Base-by-base conservation (phyloP, 1,284 basidiomycete genomes). In the Heterobasidion occidentale region DNA sequence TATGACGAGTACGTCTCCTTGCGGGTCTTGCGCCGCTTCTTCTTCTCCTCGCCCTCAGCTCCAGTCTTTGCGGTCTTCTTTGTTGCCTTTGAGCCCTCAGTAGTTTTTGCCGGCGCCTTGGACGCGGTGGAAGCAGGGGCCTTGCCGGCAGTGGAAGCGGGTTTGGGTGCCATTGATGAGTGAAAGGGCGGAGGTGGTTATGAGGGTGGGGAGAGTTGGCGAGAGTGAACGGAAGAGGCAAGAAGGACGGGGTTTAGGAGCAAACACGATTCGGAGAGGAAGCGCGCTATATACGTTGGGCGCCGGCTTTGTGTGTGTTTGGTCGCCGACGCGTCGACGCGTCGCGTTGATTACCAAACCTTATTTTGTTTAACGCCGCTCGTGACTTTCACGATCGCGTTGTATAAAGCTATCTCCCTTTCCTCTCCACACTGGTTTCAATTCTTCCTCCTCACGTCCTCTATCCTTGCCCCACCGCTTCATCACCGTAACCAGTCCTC, bases 1-100 rank as follows among this genome's bases (percentile, higher is more conserved):
- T 86, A 86, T 27, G 81, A 79, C 59, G 79, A 79, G 77, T 84
- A 85, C 19, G 82, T 82, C 76, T 85, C 82, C 76, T 83, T 83
- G 65, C 81, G 75, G 53, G 74, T 64, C 75, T 81, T 82, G 65
- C 72, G 76, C 63, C 79, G 73, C 75, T 81, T 81, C 74, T 78
- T 79, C 76, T 82, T 83, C 62, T 80, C 79, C 19, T 75, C 77
- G 55, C 75, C 79, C 53, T 66, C 72, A 46, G 68, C 68, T 36
- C 69, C 59, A 1, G 67, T 65, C 64, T 77, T 72, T 59, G 74
- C 66, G 14, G 79, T 78, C 75, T 82, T 83, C 74, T 81, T 80
- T 42, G 76, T 77, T 54, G 75, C 73, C 65, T 74, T 73, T 36
- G 66, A 57, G n/a, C 64, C 67, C 56, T 67, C 70, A 54, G 56